A percentile compares a stretch with the other conserved stretches of the same genome.
These are phyloP conservation scores for Ephemerocybe angulata DNA, from an alignment of 768 basidiomycete species.

Conservation along the genomic window DNA sequence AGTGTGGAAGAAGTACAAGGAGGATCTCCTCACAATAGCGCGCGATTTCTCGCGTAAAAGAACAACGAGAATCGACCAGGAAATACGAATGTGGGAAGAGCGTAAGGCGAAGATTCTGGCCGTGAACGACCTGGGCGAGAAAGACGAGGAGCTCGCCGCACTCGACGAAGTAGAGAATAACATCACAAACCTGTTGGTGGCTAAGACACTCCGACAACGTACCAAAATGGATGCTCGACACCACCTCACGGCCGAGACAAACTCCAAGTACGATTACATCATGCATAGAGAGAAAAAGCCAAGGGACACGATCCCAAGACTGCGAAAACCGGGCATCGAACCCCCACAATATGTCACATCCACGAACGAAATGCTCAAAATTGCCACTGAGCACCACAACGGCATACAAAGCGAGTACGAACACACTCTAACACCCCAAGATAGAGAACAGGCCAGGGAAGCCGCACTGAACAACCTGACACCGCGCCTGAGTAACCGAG, in stretches of 20 bases:
- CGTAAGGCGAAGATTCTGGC: not conserved
- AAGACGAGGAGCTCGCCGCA: not conserved
- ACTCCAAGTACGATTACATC: slow-evolving; percentile 8
- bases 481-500: not conserved
- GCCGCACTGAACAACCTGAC: not conserved
- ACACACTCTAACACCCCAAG: not conserved
- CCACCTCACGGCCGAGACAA: slow-evolving; percentile 10
- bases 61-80: not conserved
- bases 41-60: not conserved
- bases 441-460: not conserved
- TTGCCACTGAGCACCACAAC: not conserved
- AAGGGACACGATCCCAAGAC: slow-evolving; percentile 11
- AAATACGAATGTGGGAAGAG: not conserved
- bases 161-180: not conserved
- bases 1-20: not conserved
- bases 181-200: not conserved
- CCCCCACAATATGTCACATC: not conserved
- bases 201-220: not conserved
- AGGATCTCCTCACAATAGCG: not conserved
- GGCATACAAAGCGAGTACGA: not conserved
- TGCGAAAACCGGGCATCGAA: not conserved
- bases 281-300: slow-evolving; percentile 10
- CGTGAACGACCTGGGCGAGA: not conserved
- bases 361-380: slow-evolving; percentile 1
- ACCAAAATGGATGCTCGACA: slow-evolving; percentile 1